Evolutionary conservation across 148 eudicot species (phyloP).

Genomic region (Chenopodium quinoa): DNA sequence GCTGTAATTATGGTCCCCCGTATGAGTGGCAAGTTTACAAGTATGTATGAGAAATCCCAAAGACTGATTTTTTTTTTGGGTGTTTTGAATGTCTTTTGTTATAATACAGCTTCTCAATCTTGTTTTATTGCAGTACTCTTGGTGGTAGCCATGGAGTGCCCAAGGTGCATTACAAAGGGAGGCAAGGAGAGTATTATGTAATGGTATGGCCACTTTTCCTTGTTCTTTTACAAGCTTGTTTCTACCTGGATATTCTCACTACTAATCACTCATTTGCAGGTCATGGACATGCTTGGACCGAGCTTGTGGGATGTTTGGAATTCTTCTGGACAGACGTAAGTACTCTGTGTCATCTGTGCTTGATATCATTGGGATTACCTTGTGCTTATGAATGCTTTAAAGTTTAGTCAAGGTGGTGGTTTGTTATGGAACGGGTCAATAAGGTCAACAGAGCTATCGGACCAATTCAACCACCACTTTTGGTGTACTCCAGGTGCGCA

Average conservation of each 20-base stretch:
- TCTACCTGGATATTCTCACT: slow-evolving; percentile 8
- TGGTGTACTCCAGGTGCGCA: too few relatives aligned
- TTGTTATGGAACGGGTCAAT: too few relatives aligned
- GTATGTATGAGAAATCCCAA: slow-evolving; percentile 37
- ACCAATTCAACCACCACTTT: too few relatives aligned
- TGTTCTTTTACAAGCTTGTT: background rate
- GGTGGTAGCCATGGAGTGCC: slow-evolving; percentile 94
- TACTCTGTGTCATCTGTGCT: slow-evolving; percentile 40
- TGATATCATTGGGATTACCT: slow-evolving; percentile 7
- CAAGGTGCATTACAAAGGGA: slow-evolving; percentile 82
- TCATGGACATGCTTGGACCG: slow-evolving; percentile 96
- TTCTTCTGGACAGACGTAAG: slow-evolving; percentile 86
- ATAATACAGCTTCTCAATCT: background rate
- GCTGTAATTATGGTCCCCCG: slow-evolving; percentile 90
- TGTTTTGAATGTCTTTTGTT: background rate
- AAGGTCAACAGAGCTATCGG: too few relatives aligned
- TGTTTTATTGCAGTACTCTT: slow-evolving; percentile 55
- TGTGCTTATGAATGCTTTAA: background rate
- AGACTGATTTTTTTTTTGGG: background rate
- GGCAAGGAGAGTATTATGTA: slow-evolving; percentile 85
- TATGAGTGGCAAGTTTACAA: slow-evolving; percentile 95
- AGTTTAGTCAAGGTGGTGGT: background rate
- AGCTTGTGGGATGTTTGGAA: slow-evolving; percentile 99
- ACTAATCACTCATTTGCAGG: slow-evolving; percentile 40
- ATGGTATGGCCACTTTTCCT: slow-evolving; percentile 47